These are phyloP conservation scores for Sicyos edulis DNA, from an alignment of 306 rosid genomes.

Conservation along the genomic window DNA sequence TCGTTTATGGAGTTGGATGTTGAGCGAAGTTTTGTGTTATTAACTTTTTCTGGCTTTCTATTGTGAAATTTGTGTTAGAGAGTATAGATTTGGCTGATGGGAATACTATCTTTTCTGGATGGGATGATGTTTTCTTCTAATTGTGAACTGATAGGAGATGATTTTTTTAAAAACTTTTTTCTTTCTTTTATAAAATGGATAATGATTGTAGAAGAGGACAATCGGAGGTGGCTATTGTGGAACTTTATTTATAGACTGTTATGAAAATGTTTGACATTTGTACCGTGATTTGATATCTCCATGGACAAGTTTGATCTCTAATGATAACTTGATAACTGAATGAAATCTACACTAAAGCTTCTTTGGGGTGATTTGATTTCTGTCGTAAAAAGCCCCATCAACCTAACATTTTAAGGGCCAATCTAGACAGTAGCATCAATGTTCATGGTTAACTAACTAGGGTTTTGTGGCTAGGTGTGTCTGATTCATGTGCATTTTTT, in stretches of 20 bases:
- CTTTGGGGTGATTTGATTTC: neutral
- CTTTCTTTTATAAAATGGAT: neutral
- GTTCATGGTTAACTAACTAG: neutral
- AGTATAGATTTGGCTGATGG: too few relatives aligned
- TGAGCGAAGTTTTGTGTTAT: neutral
- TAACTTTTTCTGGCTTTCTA: too few relatives aligned
- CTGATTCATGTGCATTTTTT: too few relatives aligned
- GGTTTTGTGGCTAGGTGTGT: too few relatives aligned
- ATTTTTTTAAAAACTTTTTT: neutral
- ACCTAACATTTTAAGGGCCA: neutral
- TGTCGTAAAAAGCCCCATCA: neutral
- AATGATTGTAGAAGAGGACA: neutral
- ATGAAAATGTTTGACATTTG: neutral
- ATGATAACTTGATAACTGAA: neutral
- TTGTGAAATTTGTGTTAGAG: too few relatives aligned
- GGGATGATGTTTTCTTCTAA: neutral
- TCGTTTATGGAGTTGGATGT: neutral
- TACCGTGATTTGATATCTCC: neutral
- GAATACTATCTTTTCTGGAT: neutral
- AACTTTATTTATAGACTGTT: neutral
- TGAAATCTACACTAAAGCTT: neutral
- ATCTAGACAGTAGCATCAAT: neutral
- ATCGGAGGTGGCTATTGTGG: neutral
- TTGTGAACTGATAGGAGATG: neutral
- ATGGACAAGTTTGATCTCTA: conserved; percentile 6